Evolutionary conservation across 2,329 filamentous ascomycete species (phyloP), one percentile per base, ranked within the genome.

Genomic region (Colletotrichum sp.): DNA sequence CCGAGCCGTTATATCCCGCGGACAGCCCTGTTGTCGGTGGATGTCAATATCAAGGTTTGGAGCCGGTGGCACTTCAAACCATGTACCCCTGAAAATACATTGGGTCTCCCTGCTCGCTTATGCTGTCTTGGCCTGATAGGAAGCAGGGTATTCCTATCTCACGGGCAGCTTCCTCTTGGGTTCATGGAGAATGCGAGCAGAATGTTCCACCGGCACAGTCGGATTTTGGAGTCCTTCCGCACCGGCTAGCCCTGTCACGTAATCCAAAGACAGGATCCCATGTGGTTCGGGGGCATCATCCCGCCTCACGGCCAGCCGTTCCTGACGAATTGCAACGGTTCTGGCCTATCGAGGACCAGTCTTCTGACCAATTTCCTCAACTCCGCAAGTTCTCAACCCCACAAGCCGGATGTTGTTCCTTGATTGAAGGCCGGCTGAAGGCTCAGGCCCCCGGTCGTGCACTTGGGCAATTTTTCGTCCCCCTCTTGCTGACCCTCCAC

Each of bases 401-500:
- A 75, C 68, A 72, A 52, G 34, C 32, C 48, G 64, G 28, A 28
- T 60, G 26, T 64, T 30, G 55, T 68, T 68, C 70, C 28, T n/a
- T 36, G 57, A 13, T 39, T n/a, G 16, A 24, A 44, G 18, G 36
- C 18, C 44, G 57, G 24, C 30, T n/a, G 16, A 24, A 44, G 18
- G 36, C 18, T 34, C 32, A 16, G 28, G 59, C 9, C 70, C 59
- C 70, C 65, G 36, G 65, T 74, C 65, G 70, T 76, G 74, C 70
- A 71, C 48, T 24, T 39, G 39, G 44, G 36, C 55, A 55, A 34
- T 39, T 26, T 71, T 60, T 63, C 32, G 34, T 44, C 44, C 34
- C 60, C 22, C 32, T 70, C 68, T 52, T 52, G 34, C 68, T 36
- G 60, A 36, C 28, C 39, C 62, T 48, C 62, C 30, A 24, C 34